Percentiles rank a stretch among this genome's conserved stretches.
These are phyloP conservation scores for Coemansia brasiliensis DNA, from an alignment of 192 early-diverging fungal genomes.

Conservation along the genomic window DNA sequence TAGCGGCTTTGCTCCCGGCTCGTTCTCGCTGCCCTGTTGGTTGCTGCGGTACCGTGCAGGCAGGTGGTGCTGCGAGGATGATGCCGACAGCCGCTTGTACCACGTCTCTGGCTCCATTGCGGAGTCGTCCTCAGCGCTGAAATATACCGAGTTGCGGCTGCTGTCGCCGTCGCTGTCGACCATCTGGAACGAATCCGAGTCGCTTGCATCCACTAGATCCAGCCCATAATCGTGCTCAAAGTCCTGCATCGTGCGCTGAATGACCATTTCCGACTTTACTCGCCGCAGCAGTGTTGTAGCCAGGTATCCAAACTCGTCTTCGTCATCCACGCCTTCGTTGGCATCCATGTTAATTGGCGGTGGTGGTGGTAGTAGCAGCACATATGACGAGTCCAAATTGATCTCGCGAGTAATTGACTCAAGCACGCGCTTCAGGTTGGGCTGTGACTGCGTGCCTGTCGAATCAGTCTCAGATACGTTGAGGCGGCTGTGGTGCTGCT, in stretches of 20 bases:
- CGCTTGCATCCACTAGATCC: constrained; percentile 21
- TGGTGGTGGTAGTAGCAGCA: constrained; percentile 50
- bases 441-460: constrained; percentile 51
- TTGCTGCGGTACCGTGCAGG: constrained; percentile 12
- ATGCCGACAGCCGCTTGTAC: constrained; percentile 46
- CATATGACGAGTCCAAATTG: constrained; percentile 54
- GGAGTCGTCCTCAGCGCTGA: constrained; percentile 52
- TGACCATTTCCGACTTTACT: constrained; percentile 47
- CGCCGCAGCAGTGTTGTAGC: constrained; percentile 32
- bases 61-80: constrained; percentile 47
- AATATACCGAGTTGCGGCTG: constrained; percentile 53
- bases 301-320: constrained; percentile 55
- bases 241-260: constrained; percentile 50
- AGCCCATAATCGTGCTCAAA: constrained; percentile 52
- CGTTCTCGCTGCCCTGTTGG: constrained; percentile 15
- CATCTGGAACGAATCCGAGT: constrained; percentile 53
- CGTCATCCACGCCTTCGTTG: constrained; percentile 30
- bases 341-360: constrained; percentile 38
- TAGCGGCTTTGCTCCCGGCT: constrained; percentile 28
- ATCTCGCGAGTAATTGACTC: constrained; percentile 57
- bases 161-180: constrained; percentile 41
- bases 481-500: constrained; percentile 35
- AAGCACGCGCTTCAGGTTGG: constrained; percentile 50
- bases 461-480: constrained; percentile 29
- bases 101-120: constrained; percentile 30